Base-by-base conservation (phyloP, 495 filamentous ascomycete genomes). In the Chaetomium fimeti region DNA sequence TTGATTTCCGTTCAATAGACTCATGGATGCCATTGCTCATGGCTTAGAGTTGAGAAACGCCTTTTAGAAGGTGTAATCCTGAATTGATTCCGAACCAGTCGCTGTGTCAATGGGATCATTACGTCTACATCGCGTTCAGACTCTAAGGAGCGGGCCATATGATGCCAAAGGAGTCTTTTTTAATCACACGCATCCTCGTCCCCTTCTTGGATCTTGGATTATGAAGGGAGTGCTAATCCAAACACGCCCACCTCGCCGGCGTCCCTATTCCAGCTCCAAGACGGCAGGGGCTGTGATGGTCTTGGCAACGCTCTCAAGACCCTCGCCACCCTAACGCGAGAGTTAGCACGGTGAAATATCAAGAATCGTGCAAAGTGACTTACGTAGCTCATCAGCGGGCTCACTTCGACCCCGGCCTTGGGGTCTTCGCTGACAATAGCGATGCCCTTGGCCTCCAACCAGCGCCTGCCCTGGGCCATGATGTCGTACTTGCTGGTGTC, bases 331-430 rank as follows among this genome's bases (percentile, higher is more conserved):
- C 92, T 96, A 67, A 72, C 54, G 47, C 8, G 9, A 53, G 38
- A 60, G 63, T 82, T 72, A 80, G 76, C 57, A 60, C 13, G 36
- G 68, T 48, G 25, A 22, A 38, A n/a, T 47, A 36, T 9, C 18
- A 55, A 27, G 6, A 8, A 52, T 51, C 63, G 54, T 42, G 63
- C n/a, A 47, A 11, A n/a, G 56, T 49, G 64, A 87, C 92, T 84
- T 87, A 96, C 93, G 72, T 99, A 99, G 84, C 92, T 96, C 72
- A 93, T 89, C 74, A 97, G 78, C 24, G 94, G 95, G 66, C 91
- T 95, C 22, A 99, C 87, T 71, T 99, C 94, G 24, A 99, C 84
- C 24, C 94, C 94, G 13, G 86, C 84, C 6, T 81, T 79, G 20
- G 77, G 77, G 42, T 80, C 83, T 69, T 92, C 89, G 59, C 89